A percentile compares a stretch with the other conserved stretches of the same genome.
These are phyloP conservation scores for Mycena crocata DNA, from an alignment of 768 basidiomycete species.

Conservation along the genomic window DNA sequence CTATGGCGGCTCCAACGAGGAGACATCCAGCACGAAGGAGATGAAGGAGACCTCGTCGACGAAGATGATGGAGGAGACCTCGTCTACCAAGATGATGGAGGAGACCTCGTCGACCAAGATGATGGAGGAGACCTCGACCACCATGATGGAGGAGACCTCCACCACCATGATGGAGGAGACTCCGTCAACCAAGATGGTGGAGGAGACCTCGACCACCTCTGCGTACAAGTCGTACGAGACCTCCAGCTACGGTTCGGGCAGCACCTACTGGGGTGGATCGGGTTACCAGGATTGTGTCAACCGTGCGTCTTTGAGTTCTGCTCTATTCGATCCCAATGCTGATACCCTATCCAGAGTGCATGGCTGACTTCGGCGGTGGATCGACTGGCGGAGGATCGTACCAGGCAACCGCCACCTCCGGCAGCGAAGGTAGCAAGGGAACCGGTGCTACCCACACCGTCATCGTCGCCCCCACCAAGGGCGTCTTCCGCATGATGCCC, in stretches of 20 bases:
- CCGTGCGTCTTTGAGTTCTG: conserved; percentile 49
- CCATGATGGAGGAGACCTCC: conserved; percentile 49
- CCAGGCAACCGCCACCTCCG: conserved; percentile 49
- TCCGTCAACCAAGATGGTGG: not conserved
- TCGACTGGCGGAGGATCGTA: conserved; percentile 42
- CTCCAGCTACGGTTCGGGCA: conserved; percentile 73
- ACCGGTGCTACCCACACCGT: conserved; percentile 77
- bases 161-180: conserved; percentile 50
- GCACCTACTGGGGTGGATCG: conserved; percentile 64
- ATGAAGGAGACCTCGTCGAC: not conserved
- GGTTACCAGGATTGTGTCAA: conserved; percentile 78
- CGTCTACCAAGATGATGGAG: not conserved
- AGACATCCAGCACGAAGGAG: too few species aligned
- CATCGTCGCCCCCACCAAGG: conserved; percentile 81
- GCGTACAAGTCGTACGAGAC: conserved; percentile 49
- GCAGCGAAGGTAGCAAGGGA: conserved; percentile 50
- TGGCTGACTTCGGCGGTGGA: conserved; percentile 65
- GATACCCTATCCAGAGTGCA: conserved; percentile 62
- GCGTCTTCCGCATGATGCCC: conserved; percentile 80
- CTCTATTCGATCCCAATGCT: not conserved
- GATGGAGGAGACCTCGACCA: conserved; percentile 20
- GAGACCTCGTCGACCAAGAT: not conserved
- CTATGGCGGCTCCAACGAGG: conserved; percentile 54
- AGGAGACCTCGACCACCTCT: conserved; percentile 35
- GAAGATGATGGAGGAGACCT: not conserved